Percentiles rank a stretch among this genome's conserved stretches.
Conservation (phyloP, 257 asterid genomes). For the Penstemon eatonii region DNA sequence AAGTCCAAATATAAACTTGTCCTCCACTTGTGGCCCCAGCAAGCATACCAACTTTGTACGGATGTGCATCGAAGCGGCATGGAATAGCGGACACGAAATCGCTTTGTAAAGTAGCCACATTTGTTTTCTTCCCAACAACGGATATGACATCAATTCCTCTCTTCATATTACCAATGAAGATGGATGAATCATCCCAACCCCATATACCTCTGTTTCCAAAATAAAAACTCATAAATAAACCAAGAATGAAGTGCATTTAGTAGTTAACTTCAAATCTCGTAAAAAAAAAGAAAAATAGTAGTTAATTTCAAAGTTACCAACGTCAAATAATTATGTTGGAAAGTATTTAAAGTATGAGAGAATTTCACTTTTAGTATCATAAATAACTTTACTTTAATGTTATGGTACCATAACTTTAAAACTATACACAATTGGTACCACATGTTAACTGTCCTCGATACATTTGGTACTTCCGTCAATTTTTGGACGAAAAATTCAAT, state of each 20-base stretch:
- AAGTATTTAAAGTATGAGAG: no score
- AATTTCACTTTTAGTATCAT: no score
- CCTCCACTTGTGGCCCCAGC: constrained; percentile 84
- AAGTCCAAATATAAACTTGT: constrained; percentile 74
- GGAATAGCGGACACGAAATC: constrained; percentile 66
- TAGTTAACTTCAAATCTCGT: neutral
- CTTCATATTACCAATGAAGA: constrained; percentile 75
- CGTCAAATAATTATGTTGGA: no score
- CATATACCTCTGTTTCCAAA: constrained; percentile 65
- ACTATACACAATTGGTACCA: no score
- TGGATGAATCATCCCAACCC: constrained; percentile 96
- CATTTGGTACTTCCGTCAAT: no score
- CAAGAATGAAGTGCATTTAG: neutral
- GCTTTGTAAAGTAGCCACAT: constrained; percentile 55
- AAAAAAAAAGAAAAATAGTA: no score
- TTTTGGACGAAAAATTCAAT: no score
- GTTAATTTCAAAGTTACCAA: no score
- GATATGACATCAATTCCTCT: constrained; percentile 74
- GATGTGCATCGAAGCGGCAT: constrained; percentile 68
- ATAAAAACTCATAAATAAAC: no score
- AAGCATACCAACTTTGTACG: constrained; percentile 59
- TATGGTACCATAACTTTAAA: no score
- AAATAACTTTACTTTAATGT: no score
- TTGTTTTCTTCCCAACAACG: constrained; percentile 30
- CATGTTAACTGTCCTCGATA: no score